Evolutionary conservation across 306 rosid genomes (phyloP).

Genomic region (Spatholobus suberectus): DNA sequence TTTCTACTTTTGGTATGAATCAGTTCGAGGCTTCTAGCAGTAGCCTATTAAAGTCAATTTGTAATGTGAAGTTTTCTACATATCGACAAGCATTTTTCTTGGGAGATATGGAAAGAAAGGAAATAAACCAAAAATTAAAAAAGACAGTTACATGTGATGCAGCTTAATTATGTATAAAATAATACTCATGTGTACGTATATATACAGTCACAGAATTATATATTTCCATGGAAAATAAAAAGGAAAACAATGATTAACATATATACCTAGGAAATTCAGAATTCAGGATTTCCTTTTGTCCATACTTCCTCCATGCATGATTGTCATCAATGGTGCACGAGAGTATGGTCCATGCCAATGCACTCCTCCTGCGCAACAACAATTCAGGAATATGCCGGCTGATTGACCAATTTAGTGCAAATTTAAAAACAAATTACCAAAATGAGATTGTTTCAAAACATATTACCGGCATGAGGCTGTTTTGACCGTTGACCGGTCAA

Average conservation of each 20-base stretch:
- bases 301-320: constrained; percentile 82
- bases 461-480: too few species aligned
- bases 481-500: too few species aligned
- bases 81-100: too few species aligned
- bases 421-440: too few species aligned
- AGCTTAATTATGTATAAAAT: not conserved
- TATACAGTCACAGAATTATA: not conserved
- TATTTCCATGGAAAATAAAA: not conserved
- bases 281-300: constrained; percentile 72
- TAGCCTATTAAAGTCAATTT: too few species aligned
- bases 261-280: constrained; percentile 69
- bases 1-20: too few species aligned
- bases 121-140: too few species aligned
- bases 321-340: constrained; percentile 46
- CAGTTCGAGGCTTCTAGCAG: too few species aligned
- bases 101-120: too few species aligned
- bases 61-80: too few species aligned
- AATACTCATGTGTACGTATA: not conserved
- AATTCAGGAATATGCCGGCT: not conserved
- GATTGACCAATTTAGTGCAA: too few species aligned
- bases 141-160: not conserved
- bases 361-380: constrained; percentile 54
- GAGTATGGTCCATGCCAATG: constrained; percentile 23
- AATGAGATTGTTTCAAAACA: too few species aligned
- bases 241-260: not conserved